Conservation (phyloP, 192 early-diverging fungal species). For the Podila verticillata region DNA sequence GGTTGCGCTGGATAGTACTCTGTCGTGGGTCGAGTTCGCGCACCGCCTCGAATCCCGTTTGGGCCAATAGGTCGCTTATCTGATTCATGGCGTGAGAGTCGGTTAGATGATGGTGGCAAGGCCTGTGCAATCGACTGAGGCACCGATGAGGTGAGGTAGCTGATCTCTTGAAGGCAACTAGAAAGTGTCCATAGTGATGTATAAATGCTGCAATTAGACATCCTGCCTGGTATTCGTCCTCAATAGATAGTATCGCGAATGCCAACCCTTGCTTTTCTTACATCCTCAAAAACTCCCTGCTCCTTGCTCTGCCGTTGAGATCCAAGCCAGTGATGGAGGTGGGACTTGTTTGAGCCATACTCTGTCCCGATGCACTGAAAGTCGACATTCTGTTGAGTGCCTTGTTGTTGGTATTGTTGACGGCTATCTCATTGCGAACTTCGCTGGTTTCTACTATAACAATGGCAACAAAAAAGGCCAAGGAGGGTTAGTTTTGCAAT, state of each 20-base stretch:
- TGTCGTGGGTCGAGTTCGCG: constrained; percentile 42
- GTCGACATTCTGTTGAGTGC: constrained; percentile 48
- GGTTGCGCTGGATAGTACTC: constrained; percentile 15
- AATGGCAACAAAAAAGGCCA: not conserved
- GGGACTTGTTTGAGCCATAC: constrained; percentile 48
- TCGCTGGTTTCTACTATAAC: not conserved
- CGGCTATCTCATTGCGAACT: not conserved
- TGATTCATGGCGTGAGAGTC: constrained; percentile 32
- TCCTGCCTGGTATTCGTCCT: not conserved
- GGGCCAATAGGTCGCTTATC: constrained; percentile 27
- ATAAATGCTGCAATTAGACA: not conserved
- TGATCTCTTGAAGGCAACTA: constrained; percentile 51
- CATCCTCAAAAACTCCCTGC: constrained; percentile 51
- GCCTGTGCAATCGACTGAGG: constrained; percentile 26
- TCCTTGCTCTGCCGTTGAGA: constrained; percentile 43
- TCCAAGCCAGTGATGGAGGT: constrained; percentile 26
- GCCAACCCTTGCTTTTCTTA: constrained; percentile 6
- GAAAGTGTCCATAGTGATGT: not conserved
- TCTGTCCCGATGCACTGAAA: constrained; percentile 31
- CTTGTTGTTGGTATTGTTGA: constrained; percentile 21
- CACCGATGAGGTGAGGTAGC: constrained; percentile 41
- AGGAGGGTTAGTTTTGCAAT: not conserved
- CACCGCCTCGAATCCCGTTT: constrained; percentile 29
- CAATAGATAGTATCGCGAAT: not conserved
- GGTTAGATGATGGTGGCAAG: constrained; percentile 24